A percentile compares a stretch with the other conserved stretches of the same genome.
Conservation (phyloP, 805 yeast species). For the Ascoidea tarda region DNA sequence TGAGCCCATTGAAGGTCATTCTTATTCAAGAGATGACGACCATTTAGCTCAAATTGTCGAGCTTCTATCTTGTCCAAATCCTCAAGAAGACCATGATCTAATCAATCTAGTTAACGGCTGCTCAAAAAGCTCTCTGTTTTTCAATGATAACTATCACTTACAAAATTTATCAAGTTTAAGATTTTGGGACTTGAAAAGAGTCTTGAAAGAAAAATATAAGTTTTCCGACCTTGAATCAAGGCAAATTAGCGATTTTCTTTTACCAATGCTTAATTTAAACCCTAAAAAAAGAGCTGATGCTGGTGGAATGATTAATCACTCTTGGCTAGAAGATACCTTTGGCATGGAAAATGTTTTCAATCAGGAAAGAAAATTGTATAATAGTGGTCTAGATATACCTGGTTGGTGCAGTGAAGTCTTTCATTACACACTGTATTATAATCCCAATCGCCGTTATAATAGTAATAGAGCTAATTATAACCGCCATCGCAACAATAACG, state of each 20-base stretch:
- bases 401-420: conserved; percentile 72
- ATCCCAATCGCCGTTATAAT: background rate
- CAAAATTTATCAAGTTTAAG: conserved; percentile 31
- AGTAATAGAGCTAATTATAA: background rate
- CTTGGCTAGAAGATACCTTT: conserved; percentile 64
- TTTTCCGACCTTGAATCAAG: conserved; percentile 53
- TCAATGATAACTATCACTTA: conserved; percentile 22
- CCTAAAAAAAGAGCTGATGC: conserved; percentile 87
- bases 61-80: conserved; percentile 15
- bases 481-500: background rate
- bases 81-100: conserved; percentile 24
- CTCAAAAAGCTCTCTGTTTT: conserved; percentile 44
- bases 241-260: conserved; percentile 59
- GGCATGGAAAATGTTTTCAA: conserved; percentile 58
- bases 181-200: conserved; percentile 80
- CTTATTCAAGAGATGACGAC: conserved; percentile 40
- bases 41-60: conserved; percentile 52
- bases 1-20: conserved; percentile 40
- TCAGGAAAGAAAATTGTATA: conserved; percentile 57
- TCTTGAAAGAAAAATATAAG: conserved; percentile 75
- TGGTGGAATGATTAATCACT: conserved; percentile 85
- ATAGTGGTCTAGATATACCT: conserved; percentile 74
- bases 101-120: conserved; percentile 39
- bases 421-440: background rate
- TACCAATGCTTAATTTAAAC: conserved; percentile 71